Evolutionary conservation across 148 eudicot genomes (phyloP).

Genomic region (Cornus kousa): DNA sequence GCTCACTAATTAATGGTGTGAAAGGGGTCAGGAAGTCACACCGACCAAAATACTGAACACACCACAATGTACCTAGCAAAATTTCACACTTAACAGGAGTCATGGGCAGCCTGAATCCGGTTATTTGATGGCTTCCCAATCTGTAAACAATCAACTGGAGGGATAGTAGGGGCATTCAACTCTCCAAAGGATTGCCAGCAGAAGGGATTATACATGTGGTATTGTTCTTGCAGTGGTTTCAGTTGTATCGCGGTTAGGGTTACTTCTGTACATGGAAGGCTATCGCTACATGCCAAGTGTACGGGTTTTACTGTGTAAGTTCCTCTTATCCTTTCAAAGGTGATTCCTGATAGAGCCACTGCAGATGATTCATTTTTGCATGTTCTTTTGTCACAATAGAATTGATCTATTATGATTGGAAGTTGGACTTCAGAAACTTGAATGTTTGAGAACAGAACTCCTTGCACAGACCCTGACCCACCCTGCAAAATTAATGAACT

Average conservation of each 20-base stretch:
- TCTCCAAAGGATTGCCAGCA: conserved; percentile 91
- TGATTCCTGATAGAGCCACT: conserved; percentile 77
- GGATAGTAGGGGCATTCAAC: conserved; percentile 56
- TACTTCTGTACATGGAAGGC: conserved; percentile 75
- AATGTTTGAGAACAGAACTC: conserved; percentile 75
- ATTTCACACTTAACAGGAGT: conserved; percentile 64
- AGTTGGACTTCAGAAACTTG: conserved; percentile 76
- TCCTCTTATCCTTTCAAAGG: conserved; percentile 70
- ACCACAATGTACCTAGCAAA: conserved; percentile 11
- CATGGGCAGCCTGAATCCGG: conserved; percentile 55
- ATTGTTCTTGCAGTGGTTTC: conserved; percentile 56
- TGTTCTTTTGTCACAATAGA: conserved; percentile 72
- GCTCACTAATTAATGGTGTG: conserved; percentile 9
- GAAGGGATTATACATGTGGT: conserved; percentile 65
- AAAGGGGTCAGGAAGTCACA: conserved; percentile 30
- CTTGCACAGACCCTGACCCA: conserved; percentile 85
- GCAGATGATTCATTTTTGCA: conserved; percentile 85
- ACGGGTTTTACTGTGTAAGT: conserved; percentile 93
- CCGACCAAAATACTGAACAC: conserved; percentile 25
- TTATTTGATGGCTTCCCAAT: conserved; percentile 62
- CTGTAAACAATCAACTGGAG: conserved; percentile 67
- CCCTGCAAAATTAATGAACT: conserved; percentile 49
- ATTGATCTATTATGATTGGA: conserved; percentile 90
- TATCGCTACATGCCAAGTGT: conserved; percentile 91
- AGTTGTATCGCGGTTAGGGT: conserved; percentile 62